Conservation (phyloP, 768 basidiomycete species). For the Pleurotus cornucopiae region DNA sequence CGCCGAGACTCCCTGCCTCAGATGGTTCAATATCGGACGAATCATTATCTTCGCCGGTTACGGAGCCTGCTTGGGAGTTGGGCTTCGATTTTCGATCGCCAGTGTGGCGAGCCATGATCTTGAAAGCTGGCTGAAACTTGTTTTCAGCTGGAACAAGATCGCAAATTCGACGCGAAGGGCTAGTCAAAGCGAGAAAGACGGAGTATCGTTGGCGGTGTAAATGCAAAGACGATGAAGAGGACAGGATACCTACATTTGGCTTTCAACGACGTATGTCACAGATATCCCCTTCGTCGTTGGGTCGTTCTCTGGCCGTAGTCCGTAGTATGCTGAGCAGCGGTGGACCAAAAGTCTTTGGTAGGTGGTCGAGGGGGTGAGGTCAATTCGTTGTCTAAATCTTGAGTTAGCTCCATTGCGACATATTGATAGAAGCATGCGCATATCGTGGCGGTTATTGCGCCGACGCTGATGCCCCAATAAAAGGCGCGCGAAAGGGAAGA, state of each 20-base stretch:
- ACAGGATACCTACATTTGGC: conserved; percentile 61
- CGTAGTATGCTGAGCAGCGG: conserved; percentile 81
- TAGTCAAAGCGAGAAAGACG: conserved; percentile 26
- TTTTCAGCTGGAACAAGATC: conserved; percentile 78
- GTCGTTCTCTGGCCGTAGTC: conserved; percentile 68
- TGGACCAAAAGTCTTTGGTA: conserved; percentile 86
- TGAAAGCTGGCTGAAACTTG: conserved; percentile 65
- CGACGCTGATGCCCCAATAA: too few species aligned
- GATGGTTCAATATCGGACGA: conserved; percentile 77
- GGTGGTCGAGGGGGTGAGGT: conserved; percentile 65
- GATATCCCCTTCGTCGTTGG: conserved; percentile 56
- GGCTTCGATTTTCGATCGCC: conserved; percentile 53
- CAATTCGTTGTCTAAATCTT: conserved; percentile 54
- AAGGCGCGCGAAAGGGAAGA: conserved; percentile 7
- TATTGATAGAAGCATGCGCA: not conserved
- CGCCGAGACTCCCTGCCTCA: conserved; percentile 73
- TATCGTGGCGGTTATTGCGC: not conserved
- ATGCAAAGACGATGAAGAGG: conserved; percentile 11
- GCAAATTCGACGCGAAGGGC: conserved; percentile 64
- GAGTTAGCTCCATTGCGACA: not conserved
- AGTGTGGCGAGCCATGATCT: conserved; percentile 76
- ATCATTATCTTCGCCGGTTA: conserved; percentile 72
- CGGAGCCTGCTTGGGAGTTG: conserved; percentile 69
- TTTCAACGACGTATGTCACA: conserved; percentile 56
- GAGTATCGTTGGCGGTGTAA: conserved; percentile 8